These are phyloP conservation scores for Phyllosticta citrichinensis DNA, from an alignment of 2,329 filamentous ascomycete species.

Conservation along the genomic window DNA sequence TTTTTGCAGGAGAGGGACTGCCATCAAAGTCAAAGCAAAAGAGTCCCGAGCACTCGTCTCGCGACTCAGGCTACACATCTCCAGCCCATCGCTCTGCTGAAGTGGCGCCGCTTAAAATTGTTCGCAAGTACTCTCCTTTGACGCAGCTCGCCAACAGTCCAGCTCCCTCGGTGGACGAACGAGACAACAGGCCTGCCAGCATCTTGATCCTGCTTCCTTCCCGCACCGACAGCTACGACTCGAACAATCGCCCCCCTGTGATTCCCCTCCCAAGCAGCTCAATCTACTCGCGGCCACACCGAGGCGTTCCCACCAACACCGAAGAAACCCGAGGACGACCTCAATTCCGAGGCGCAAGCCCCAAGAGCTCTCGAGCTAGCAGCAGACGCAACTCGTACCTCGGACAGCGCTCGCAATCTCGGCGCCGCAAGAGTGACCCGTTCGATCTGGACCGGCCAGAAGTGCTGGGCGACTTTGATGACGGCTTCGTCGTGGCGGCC, in stretches of 20 bases:
- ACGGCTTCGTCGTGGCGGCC: not conserved
- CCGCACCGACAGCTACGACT: not conserved
- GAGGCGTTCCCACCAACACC: not conserved
- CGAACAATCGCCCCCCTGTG: not conserved
- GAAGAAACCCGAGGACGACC: not conserved
- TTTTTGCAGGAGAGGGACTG: not conserved
- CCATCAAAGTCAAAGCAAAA: not conserved
- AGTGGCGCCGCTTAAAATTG: not conserved
- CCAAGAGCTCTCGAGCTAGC: not conserved
- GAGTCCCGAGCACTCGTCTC: not conserved
- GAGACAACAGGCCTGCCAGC: not conserved
- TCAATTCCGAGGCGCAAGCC: not conserved
- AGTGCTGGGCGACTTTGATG: constrained; percentile 20
- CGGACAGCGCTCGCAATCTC: not conserved
- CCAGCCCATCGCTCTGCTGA: constrained; percentile 1
- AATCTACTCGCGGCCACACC: not conserved
- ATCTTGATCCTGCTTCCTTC: constrained; percentile 4
- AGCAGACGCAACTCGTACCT: not conserved
- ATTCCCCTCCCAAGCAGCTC: constrained; percentile 1
- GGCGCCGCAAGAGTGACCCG: constrained; percentile 29
- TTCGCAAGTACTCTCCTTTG: not conserved
- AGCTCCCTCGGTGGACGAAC: not conserved
- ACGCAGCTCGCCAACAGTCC: not conserved
- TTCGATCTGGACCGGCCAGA: constrained; percentile 32
- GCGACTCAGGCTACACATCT: constrained; percentile 5